A percentile compares a stretch with the other conserved stretches of the same genome.
Conservation (phyloP, 805 yeast species). For the Wickerhamomyces bovis region DNA sequence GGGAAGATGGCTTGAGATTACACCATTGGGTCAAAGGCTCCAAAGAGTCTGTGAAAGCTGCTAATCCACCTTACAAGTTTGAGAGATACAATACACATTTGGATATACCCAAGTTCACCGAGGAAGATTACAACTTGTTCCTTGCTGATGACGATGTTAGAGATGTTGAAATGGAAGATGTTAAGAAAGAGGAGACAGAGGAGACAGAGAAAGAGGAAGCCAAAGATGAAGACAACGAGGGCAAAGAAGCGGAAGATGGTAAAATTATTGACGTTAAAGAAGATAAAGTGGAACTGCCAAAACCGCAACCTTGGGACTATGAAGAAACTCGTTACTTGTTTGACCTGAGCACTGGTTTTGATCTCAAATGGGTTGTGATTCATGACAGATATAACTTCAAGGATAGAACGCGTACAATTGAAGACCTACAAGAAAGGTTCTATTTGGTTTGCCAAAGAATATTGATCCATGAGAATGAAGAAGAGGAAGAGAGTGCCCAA, state of each 20-base stretch:
- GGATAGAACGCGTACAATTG: slow-evolving; percentile 42
- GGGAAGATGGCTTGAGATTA: slow-evolving; percentile 46
- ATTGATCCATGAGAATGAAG: slow-evolving; percentile 36
- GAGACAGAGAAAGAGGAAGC: slow-evolving; percentile 8
- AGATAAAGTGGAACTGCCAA: slow-evolving; percentile 20
- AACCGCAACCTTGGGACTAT: slow-evolving; percentile 49
- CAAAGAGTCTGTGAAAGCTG: slow-evolving; percentile 19
- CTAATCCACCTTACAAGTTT: slow-evolving; percentile 51
- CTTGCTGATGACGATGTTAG: slow-evolving; percentile 30
- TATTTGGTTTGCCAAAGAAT: slow-evolving; percentile 60
- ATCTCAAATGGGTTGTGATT: slow-evolving; percentile 56
- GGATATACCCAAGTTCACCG: slow-evolving; percentile 62
- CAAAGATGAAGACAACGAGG: slow-evolving; percentile 10
- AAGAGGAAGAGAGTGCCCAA: slow-evolving; percentile 25
- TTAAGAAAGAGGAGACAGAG: neutral
- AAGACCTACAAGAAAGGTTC: slow-evolving; percentile 79
- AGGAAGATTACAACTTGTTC: slow-evolving; percentile 52
- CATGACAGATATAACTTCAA: slow-evolving; percentile 48
- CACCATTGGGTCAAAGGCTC: slow-evolving; percentile 87
- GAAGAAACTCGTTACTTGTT: slow-evolving; percentile 79
- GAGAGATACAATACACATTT: slow-evolving; percentile 67
- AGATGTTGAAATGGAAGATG: neutral
- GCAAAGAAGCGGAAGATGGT: neutral
- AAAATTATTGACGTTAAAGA: slow-evolving; percentile 8
- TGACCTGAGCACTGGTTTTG: slow-evolving; percentile 52